phyloP scores from a whole-genome alignment of 164 flowering plant species.

The Piper longum region DNA sequence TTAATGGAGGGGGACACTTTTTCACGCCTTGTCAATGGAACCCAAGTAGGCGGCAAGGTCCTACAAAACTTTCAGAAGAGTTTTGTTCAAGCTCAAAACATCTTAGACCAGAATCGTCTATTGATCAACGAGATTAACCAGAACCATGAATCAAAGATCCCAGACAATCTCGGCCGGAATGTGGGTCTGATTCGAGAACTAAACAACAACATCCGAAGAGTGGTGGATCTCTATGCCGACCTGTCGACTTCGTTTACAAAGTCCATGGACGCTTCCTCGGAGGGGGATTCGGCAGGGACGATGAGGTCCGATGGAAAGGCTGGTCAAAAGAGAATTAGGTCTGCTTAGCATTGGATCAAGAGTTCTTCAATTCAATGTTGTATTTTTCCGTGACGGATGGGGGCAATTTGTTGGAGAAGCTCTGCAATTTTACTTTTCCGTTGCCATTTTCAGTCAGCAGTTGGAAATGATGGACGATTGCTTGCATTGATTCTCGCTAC shows the following conservation, averaged over 20 bases:
- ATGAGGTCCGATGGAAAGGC: conserved; percentile 43
- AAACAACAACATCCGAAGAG: conserved; percentile 68
- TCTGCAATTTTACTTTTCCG: conserved; percentile 1
- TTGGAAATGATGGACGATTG: conserved; percentile 13
- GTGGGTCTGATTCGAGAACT: conserved; percentile 76
- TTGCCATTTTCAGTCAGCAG: neutral
- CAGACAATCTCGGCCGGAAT: conserved; percentile 57
- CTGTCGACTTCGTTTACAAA: conserved; percentile 52
- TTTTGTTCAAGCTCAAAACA: conserved; percentile 10
- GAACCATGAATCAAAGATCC: conserved; percentile 67
- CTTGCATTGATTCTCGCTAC: conserved; percentile 9
- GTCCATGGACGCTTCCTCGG: conserved; percentile 56
- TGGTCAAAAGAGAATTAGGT: conserved; percentile 59
- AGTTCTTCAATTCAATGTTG: neutral
- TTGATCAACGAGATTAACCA: conserved; percentile 78
- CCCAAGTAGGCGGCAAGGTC: conserved; percentile 50
- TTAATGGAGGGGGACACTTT: conserved; percentile 33
- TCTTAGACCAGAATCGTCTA: conserved; percentile 31
- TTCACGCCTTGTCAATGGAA: conserved; percentile 38
- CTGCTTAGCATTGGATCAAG: conserved; percentile 19
- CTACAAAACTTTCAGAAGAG: conserved; percentile 56
- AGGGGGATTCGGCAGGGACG: conserved; percentile 52
- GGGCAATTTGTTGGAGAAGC: neutral
- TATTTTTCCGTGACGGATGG: neutral
- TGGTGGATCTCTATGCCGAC: conserved; percentile 70